These are phyloP conservation scores for Helicosporidium sp. DNA, from an alignment of 139 green algal genomes.

Conservation along the genomic window DNA sequence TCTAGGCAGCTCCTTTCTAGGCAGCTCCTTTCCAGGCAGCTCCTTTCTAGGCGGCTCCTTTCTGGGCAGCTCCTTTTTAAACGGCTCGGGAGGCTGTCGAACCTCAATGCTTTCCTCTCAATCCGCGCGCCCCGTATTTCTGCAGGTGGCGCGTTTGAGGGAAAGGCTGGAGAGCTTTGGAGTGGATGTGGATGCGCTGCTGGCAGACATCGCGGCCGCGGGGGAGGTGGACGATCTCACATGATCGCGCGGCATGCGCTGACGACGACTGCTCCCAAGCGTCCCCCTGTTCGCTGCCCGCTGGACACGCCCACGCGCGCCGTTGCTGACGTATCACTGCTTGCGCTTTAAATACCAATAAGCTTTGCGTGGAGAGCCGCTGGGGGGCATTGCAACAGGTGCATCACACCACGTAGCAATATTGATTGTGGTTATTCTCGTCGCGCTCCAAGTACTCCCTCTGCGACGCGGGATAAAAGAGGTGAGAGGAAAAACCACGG, in stretches of 20 bases:
- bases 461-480: not conserved
- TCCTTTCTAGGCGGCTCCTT: too few species aligned
- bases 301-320: too few species aligned
- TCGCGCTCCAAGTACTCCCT: conserved; percentile 88
- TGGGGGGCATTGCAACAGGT: too few species aligned
- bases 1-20: not conserved
- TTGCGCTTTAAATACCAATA: too few species aligned
- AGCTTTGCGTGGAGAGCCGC: too few species aligned
- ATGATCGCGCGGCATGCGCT: too few species aligned
- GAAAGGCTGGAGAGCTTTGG: conserved; percentile 30
- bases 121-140: not conserved
- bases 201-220: conserved; percentile 14
- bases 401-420: conserved; percentile 14
- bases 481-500: not conserved
- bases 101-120: too few species aligned
- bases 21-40: not conserved
- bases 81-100: too few species aligned
- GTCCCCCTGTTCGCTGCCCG: too few species aligned
- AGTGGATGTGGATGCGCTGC: conserved; percentile 41
- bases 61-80: not conserved
- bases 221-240: conserved; percentile 15
- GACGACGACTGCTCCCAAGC: too few species aligned
- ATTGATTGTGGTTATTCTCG: conserved; percentile 9
- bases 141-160: conserved; percentile 11
- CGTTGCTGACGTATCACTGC: too few species aligned